A percentile compares a stretch with the other conserved stretches of the same genome.
phyloP scores from a whole-genome alignment of 805 yeast genomes.

The Candida odintsovae region DNA sequence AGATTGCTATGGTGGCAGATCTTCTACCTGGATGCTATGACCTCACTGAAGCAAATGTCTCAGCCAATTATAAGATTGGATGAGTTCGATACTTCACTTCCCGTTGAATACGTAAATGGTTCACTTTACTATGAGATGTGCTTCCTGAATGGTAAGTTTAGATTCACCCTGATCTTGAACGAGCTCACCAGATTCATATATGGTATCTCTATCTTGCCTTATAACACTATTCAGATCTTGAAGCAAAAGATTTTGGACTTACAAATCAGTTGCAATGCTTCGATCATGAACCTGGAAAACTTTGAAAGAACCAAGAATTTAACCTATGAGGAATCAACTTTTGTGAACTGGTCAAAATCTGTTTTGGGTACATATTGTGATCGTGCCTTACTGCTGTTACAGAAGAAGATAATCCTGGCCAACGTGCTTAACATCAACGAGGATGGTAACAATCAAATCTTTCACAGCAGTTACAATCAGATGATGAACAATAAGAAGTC shows the following conservation, averaged over 20 bases:
- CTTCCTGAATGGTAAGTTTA: slow-evolving; percentile 48
- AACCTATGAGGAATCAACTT: slow-evolving; percentile 32
- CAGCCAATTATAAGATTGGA: slow-evolving; percentile 47
- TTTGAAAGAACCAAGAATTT: slow-evolving; percentile 30
- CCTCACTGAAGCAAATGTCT: slow-evolving; percentile 48
- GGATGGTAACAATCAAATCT: slow-evolving; percentile 20
- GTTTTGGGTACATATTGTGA: slow-evolving; percentile 49
- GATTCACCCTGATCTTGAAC: slow-evolving; percentile 45
- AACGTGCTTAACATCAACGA: slow-evolving; percentile 23
- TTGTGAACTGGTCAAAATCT: slow-evolving; percentile 42
- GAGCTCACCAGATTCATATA: slow-evolving; percentile 47
- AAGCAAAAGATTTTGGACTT: slow-evolving; percentile 44
- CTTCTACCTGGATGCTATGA: slow-evolving; percentile 50
- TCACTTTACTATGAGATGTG: slow-evolving; percentile 40
- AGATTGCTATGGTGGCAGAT: slow-evolving; percentile 66
- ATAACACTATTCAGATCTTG: slow-evolving; percentile 35
- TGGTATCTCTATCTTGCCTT: slow-evolving; percentile 39
- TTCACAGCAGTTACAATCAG: slow-evolving; percentile 23
- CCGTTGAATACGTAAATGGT: slow-evolving; percentile 37
- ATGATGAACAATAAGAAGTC: slow-evolving; percentile 24
- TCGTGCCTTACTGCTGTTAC: slow-evolving; percentile 40
- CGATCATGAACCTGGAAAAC: slow-evolving; percentile 37
- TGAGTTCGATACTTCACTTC: slow-evolving; percentile 53
- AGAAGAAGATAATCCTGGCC: slow-evolving; percentile 30
- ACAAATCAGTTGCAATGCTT: slow-evolving; percentile 42